These are phyloP conservation scores for Amaranthus tricolor DNA, from an alignment of 179 eudicot species.

Conservation along the genomic window DNA sequence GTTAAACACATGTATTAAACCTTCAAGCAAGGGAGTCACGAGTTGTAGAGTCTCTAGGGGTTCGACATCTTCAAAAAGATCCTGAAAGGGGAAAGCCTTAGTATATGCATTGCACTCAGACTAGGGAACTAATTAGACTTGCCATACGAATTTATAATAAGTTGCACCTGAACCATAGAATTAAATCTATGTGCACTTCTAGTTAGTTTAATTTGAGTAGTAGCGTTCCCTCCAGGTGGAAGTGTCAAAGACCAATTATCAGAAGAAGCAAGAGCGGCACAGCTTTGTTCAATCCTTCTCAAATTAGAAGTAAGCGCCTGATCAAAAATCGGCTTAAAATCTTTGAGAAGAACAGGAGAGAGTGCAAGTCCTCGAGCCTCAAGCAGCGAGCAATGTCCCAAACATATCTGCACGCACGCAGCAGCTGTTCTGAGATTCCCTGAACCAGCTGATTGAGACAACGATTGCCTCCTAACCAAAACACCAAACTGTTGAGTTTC, in stretches of 20 bases:
- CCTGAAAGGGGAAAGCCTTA: conserved; percentile 33
- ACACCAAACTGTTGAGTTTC: conserved; percentile 50
- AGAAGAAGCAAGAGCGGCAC: conserved; percentile 74
- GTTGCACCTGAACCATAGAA: conserved; percentile 69
- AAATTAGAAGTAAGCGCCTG: conserved; percentile 59
- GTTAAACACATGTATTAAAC: conserved; percentile 58
- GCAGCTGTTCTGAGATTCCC: conserved; percentile 63
- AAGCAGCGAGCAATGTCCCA: conserved; percentile 69
- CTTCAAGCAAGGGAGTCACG: conserved; percentile 60
- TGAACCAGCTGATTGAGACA: conserved; percentile 61
- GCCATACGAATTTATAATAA: not conserved
- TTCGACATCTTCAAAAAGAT: conserved; percentile 73
- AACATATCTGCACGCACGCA: conserved; percentile 62
- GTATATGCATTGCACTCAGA: not conserved
- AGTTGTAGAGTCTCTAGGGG: conserved; percentile 62
- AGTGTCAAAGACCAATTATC: conserved; percentile 73
- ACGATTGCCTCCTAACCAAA: conserved; percentile 48
- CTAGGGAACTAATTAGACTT: not conserved
- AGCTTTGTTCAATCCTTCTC: conserved; percentile 57
- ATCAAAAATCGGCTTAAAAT: conserved; percentile 65
- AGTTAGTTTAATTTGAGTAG: conserved; percentile 61
- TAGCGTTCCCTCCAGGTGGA: conserved; percentile 34
- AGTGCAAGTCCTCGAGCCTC: conserved; percentile 76
- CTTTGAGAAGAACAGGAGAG: conserved; percentile 55
- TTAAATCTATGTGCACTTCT: conserved; percentile 73